Percentiles rank a stretch among this genome's conserved stretches.
phyloP scores from a whole-genome alignment of 2,329 filamentous ascomycete genomes.

The Phyllosticta citriasiana region DNA sequence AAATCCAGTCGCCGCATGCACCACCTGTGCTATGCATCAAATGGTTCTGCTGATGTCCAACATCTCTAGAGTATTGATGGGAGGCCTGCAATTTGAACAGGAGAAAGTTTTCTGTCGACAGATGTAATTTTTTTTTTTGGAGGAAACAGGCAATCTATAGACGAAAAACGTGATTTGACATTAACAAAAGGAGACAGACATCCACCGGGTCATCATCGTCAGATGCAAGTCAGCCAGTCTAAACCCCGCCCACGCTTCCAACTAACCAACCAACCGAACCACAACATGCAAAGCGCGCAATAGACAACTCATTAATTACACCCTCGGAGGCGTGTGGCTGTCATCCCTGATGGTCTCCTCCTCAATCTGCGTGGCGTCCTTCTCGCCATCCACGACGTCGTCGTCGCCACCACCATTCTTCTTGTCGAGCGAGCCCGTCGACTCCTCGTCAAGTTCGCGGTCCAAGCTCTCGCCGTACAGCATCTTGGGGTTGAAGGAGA shows the following conservation, averaged over 20 bases:
- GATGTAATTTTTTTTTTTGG: too few species aligned
- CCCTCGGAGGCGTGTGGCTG: not conserved
- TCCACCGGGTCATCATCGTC: not conserved
- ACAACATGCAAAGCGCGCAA: not conserved
- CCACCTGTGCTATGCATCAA: too few species aligned
- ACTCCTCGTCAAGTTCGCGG: conserved; percentile 9
- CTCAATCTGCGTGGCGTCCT: not conserved
- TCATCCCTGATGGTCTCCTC: not conserved
- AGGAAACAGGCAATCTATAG: too few species aligned
- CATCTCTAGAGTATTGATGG: too few species aligned
- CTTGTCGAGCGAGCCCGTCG: not conserved
- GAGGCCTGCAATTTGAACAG: too few species aligned
- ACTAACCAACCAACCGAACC: not conserved
- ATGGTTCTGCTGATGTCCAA: too few species aligned
- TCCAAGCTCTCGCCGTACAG: conserved; percentile 32
- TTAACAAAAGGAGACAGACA: too few species aligned
- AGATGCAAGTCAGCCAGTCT: not conserved
- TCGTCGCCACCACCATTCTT: not conserved
- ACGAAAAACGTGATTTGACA: too few species aligned
- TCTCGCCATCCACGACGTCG: not conserved
- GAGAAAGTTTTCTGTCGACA: too few species aligned
- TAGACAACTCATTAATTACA: not conserved
- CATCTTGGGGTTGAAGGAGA: conserved; percentile 35
- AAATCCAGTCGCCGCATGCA: too few species aligned
- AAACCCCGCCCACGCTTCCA: not conserved